These are phyloP conservation scores for Volvox africanus DNA, from an alignment of 139 green algal genomes.

Conservation along the genomic window DNA sequence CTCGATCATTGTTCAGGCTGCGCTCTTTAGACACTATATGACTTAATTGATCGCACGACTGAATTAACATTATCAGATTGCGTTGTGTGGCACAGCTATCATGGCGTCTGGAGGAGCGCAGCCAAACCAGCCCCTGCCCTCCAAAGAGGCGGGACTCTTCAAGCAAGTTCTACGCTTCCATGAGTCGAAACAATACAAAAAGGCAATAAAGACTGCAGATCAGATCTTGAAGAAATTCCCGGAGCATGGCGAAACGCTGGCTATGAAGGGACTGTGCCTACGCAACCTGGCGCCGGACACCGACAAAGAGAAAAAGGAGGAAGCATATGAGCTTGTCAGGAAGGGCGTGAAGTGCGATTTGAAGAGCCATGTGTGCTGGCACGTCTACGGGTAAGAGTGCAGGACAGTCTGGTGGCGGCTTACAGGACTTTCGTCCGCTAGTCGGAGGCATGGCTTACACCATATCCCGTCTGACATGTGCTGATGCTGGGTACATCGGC, in stretches of 20 bases:
- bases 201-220: constrained; percentile 96
- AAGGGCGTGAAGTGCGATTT: constrained; percentile 91
- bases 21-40: neutral
- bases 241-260: constrained; percentile 97
- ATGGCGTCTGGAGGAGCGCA: constrained; percentile 25
- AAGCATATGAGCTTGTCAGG: constrained; percentile 95
- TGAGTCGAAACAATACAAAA: constrained; percentile 98
- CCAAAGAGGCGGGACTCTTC: constrained; percentile 37
- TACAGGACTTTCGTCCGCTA: neutral
- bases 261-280: constrained; percentile 97
- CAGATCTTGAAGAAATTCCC: constrained; percentile 96
- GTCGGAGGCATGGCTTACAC: too few species aligned
- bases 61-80: neutral
- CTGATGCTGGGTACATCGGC: too few species aligned
- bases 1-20: neutral
- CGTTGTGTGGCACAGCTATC: neutral
- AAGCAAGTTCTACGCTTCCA: constrained; percentile 88
- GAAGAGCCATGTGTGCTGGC: constrained; percentile 96
- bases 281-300: constrained; percentile 76
- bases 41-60: neutral
- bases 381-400: constrained; percentile 93
- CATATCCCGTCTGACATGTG: too few species aligned
- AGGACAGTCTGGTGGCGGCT: neutral
- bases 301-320: constrained; percentile 78
- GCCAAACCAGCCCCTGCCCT: constrained; percentile 18